These are phyloP conservation scores for Cladorrhinum sp. DNA, from an alignment of 2,329 filamentous ascomycete genomes.

Conservation along the genomic window DNA sequence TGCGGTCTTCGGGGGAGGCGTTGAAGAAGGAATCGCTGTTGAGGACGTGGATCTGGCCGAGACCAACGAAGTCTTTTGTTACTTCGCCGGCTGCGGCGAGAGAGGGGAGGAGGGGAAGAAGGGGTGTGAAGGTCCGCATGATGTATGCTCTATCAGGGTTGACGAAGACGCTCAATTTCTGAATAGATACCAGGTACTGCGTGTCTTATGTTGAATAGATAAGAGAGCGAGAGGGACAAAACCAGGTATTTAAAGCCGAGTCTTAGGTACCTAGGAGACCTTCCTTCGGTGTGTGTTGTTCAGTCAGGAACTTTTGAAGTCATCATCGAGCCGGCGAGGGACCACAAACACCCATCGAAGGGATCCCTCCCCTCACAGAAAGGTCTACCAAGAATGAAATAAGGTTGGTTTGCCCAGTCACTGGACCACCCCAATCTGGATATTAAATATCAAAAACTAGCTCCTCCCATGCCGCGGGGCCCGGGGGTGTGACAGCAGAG, in stretches of 20 bases:
- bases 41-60: slow-evolving; percentile 18
- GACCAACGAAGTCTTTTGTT: slow-evolving; percentile 12
- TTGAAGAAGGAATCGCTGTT: slow-evolving; percentile 12
- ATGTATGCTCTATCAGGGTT: background rate
- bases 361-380: background rate
- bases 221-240: too few relatives aligned
- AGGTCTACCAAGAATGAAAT: background rate
- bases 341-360: background rate
- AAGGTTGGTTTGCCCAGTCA: slow-evolving; percentile 6
- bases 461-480: background rate
- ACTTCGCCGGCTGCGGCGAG: background rate
- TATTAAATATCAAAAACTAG: background rate
- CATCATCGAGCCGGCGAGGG: background rate
- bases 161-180: too few relatives aligned
- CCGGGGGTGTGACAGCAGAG: background rate
- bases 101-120: background rate
- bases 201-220: too few relatives aligned
- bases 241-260: too few relatives aligned
- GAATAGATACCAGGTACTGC: too few relatives aligned
- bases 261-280: too few relatives aligned
- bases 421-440: background rate
- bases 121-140: background rate
- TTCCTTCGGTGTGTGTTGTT: too few relatives aligned
- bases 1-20: slow-evolving; percentile 12
- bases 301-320: background rate